Percentiles rank a stretch among this genome's conserved stretches.
Conservation (phyloP, 164 flowering plant genomes). For the Akebia trifoliata region DNA sequence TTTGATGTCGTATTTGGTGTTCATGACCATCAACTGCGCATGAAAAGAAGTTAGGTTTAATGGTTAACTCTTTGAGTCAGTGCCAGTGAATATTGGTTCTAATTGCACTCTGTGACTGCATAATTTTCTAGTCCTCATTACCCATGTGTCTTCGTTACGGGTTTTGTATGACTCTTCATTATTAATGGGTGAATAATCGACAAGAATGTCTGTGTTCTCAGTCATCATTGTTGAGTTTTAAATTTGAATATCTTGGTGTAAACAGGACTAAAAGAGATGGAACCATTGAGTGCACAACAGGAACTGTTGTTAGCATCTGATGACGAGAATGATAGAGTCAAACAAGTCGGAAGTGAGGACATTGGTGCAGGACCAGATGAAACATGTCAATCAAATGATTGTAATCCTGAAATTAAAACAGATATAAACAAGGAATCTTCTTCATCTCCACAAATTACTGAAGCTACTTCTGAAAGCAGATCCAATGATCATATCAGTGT, state of each 20-base stretch:
- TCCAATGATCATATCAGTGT: constrained; percentile 24
- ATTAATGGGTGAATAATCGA: constrained; percentile 1
- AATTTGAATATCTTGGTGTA: constrained; percentile 10
- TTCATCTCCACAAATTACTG: constrained; percentile 35
- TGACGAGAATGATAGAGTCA: constrained; percentile 21
- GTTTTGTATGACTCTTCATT: not conserved
- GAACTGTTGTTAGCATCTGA: constrained; percentile 38
- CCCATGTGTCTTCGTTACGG: not conserved
- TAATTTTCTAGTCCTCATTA: not conserved
- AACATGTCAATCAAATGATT: constrained; percentile 17
- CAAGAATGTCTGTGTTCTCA: not conserved
- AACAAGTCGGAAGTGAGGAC: constrained; percentile 21
- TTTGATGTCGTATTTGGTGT: constrained; percentile 1
- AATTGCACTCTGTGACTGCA: not conserved
- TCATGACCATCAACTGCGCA: not conserved
- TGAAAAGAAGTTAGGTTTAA: constrained; percentile 2
- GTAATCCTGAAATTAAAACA: constrained; percentile 31
- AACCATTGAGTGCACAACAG: constrained; percentile 49
- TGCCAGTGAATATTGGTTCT: not conserved
- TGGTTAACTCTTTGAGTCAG: not conserved
- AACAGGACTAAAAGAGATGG: constrained; percentile 57
- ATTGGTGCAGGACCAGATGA: constrained; percentile 17
- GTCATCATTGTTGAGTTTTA: not conserved
- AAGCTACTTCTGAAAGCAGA: constrained; percentile 32
- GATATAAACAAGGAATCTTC: constrained; percentile 40